Conservation (phyloP, 306 rosid species). For the Ormosia semicastrata region DNA sequence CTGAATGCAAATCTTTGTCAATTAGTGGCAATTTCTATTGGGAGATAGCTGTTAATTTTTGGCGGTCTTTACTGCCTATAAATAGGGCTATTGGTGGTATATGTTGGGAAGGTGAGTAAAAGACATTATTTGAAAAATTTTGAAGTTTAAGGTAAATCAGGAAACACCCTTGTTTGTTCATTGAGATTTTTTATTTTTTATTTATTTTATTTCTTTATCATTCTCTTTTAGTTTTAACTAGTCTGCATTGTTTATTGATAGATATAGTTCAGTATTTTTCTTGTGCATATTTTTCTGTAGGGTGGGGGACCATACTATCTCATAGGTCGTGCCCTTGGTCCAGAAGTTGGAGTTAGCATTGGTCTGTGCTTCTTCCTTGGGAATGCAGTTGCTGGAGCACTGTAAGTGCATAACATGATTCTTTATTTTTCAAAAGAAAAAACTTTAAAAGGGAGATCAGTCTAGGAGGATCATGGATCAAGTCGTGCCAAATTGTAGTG, state of each 20-base stretch:
- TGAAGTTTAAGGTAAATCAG: not conserved
- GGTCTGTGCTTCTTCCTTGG: constrained; percentile 98
- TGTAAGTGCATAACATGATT: constrained; percentile 60
- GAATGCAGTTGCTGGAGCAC: constrained; percentile 98
- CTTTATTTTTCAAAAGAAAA: not conserved
- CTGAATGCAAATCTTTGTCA: not conserved
- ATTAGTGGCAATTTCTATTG: constrained; percentile 2
- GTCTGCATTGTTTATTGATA: constrained; percentile 6
- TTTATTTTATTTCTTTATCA: not conserved
- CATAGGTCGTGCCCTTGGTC: constrained; percentile 99
- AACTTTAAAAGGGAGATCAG: constrained; percentile 21
- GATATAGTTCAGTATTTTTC: constrained; percentile 6
- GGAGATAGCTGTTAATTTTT: not conserved
- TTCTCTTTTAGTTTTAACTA: not conserved
- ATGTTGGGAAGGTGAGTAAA: not conserved
- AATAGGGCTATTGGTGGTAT: not conserved
- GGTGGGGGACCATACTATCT: constrained; percentile 99
- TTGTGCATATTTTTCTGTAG: constrained; percentile 45
- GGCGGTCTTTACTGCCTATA: not conserved
- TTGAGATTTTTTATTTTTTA: not conserved
- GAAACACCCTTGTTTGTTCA: not conserved
- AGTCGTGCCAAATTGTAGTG: constrained; percentile 19
- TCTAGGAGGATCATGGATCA: constrained; percentile 15
- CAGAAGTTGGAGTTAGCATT: constrained; percentile 99
- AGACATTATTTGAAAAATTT: not conserved